Evolutionary conservation across 805 yeast genomes (phyloP), one percentile per base, ranked within the genome.

Genomic region (Myxozyma geophila): DNA sequence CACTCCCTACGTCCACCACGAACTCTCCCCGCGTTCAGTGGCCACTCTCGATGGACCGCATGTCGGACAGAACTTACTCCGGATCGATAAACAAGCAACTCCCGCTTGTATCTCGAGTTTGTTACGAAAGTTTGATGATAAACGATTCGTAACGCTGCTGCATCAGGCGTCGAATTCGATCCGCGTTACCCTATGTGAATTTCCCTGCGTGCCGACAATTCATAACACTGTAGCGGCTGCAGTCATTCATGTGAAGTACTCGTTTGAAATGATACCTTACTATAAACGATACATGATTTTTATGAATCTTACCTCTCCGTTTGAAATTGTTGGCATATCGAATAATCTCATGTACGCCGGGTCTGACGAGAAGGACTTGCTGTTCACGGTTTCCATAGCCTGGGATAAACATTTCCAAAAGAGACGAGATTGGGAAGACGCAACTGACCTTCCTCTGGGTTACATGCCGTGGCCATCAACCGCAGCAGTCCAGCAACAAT

Each of bases 161-260:
- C 68, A 64, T 49, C 68, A 64, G 43, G 67, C 60, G 4, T 58
- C 67, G 23, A 64, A 64, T 37, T 43, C 68, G 7, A 46, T 64
- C 19, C 60, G 66, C 12, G 61, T 64, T 15, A 64, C 68, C 5
- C 50, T 64, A 7, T 64, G 68, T 55, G 61, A 64, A 19, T 64
- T 63, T 40, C 68, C 68, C 12, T 64, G 68, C 53, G 58, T 57
- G 23, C 68, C 68, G 13, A 63, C 68, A 6, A 58, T 63, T 46
- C 63, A 64, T 35, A 64, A 64, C 53, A 62, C 68, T n/a, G 68
- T 63, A 15, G 28, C 51, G 15, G 56, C 64, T 8, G 41, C 60
- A n/a, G 39, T 64, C 36, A 44, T 61, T 8, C 68, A 64, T 23
- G 51, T 63, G n/a, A 64, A 64, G 47, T 58, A 54, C 49, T 35